Evolutionary conservation across 208 protist species (phyloP).

Genomic region (Leishmania arabica): DNA sequence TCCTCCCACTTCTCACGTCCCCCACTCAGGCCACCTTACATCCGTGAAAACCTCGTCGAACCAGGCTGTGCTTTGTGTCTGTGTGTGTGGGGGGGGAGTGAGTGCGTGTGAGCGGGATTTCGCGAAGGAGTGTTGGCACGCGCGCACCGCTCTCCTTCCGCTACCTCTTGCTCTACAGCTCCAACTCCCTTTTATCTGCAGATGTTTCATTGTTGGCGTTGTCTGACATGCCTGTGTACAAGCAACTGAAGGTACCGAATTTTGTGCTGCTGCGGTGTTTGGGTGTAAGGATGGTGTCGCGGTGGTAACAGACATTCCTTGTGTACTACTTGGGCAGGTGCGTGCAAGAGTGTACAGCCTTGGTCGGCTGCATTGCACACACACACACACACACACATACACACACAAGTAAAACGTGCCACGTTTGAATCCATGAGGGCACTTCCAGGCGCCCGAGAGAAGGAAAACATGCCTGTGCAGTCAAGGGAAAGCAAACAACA

Average conservation of each 20-base stretch:
- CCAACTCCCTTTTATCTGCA: not conserved
- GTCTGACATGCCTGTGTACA: not conserved
- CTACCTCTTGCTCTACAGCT: not conserved
- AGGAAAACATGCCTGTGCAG: not conserved
- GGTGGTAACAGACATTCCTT: not conserved
- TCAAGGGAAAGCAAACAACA: no score
- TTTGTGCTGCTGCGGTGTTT: not conserved
- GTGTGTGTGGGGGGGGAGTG: no score
- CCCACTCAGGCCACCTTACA: no score
- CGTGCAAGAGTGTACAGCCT: not conserved
- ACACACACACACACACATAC: not conserved
- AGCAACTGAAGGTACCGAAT: not conserved
- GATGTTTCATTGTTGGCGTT: not conserved
- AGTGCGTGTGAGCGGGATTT: not conserved
- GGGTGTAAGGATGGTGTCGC: not conserved
- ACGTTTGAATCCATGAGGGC: not conserved
- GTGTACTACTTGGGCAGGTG: not conserved
- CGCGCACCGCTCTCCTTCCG: not conserved
- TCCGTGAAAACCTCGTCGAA: no score
- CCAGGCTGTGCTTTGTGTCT: not conserved
- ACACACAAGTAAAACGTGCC: not conserved
- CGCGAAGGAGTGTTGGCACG: not conserved
- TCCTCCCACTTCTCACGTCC: no score
- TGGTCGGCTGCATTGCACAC: not conserved
- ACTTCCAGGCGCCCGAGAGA: not conserved